Base-by-base conservation (phyloP, 202 grass and related monocot genomes). In the Cymbopogon flexuosus region DNA sequence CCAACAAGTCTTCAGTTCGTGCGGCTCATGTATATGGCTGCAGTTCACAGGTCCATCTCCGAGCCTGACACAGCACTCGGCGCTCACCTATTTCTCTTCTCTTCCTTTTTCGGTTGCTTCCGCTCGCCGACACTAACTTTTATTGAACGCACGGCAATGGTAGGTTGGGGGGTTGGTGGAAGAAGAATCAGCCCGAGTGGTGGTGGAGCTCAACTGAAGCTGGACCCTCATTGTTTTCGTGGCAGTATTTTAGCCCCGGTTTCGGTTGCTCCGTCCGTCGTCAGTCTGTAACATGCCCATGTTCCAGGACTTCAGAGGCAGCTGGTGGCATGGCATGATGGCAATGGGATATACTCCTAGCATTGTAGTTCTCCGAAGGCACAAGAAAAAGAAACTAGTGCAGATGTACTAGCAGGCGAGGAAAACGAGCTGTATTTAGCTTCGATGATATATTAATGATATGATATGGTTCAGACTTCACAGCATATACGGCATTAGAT, bases 41-140 rank as follows among this genome's bases (percentile, higher is more conserved):
- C 86, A 61, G 86, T 78, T 89, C 65, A 45, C 31, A 64, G n/a
- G 86, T 92, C 83, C 86, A 68, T 5, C 60, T 88, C 79, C 1
- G 77, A 79, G 21, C 47, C 18, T 79, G 79, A 72, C 34, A 43
- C 35, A 18, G 46, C 79, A 75, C 31, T 54, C 65, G 9, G 74
- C 30, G 52, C 24, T 79, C 65, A 43, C 11, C 43, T 29, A 19
- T 80, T 43, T 49, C 57, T 21, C 18, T 10, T 14, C 64, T 62
- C 34, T 64, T 10, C 4, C 6, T 22, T 74, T 64, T 57, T 57
- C 43, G 70, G 42, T 86, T 89, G 90, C 83, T 86, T 89, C 75
- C 72, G 68, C 83, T 57, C 84, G 83, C 83, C 86, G 86, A 92
- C 90, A 84, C 83, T 14, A 23, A 15, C 67, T 81, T 79, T 37